Evolutionary conservation across 2,329 filamentous ascomycete genomes (phyloP).

Genomic region (Rosellinia necatrix): DNA sequence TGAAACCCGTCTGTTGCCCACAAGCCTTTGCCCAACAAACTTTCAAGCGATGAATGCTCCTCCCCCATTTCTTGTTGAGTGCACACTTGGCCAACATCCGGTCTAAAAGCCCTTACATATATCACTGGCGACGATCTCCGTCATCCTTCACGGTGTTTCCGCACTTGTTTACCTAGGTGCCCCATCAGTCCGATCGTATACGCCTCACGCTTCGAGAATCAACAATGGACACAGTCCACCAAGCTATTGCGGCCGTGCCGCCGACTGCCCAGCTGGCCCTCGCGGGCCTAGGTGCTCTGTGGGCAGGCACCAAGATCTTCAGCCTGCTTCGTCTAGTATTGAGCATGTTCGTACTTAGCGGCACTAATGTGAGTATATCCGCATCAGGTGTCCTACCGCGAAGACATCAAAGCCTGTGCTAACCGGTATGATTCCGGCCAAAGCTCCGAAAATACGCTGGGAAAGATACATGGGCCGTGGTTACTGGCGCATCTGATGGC

Average conservation of each 20-base stretch:
- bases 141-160: too few species aligned
- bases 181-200: too few species aligned
- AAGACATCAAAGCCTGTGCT: conserved; percentile 14
- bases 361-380: conserved; percentile 58
- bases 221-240: conserved; percentile 41
- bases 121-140: too few species aligned
- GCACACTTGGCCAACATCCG: too few species aligned
- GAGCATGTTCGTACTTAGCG: conserved; percentile 70
- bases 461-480: conserved; percentile 89
- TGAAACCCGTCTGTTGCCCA: too few species aligned
- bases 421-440: conserved; percentile 20
- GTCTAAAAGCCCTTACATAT: too few species aligned
- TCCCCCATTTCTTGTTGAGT: too few species aligned
- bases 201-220: neutral
- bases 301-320: conserved; percentile 59
- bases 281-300: conserved; percentile 62
- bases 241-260: conserved; percentile 48
- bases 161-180: too few species aligned
- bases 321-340: conserved; percentile 66
- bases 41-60: too few species aligned
- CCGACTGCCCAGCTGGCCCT: conserved; percentile 52
- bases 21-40: neutral
- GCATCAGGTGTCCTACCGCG: neutral
- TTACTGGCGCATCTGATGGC: conserved; percentile 95
- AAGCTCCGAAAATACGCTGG: conserved; percentile 89